These are phyloP conservation scores for Solidago caesia DNA, from an alignment of 129 eudicot species.

Conservation along the genomic window DNA sequence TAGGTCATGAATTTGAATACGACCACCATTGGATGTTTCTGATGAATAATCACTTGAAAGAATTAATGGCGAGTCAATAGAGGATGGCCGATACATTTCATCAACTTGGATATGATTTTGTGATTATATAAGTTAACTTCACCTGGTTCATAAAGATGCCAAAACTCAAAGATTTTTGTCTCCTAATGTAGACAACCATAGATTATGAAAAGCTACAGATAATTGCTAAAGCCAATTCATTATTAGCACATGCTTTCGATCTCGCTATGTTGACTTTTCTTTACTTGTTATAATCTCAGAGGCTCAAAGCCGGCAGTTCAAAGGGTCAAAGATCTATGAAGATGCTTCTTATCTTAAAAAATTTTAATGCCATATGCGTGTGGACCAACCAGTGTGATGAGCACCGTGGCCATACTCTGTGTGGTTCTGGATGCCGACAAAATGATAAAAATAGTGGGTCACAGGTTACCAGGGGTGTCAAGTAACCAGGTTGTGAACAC, in stretches of 20 bases:
- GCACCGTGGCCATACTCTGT: background rate
- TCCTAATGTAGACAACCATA: background rate
- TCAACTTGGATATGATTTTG: background rate
- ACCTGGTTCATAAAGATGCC: background rate
- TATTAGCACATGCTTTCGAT: background rate
- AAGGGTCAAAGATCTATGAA: background rate
- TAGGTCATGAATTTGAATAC: too few species aligned
- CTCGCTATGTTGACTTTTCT: background rate
- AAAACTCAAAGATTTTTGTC: background rate
- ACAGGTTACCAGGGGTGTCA: background rate
- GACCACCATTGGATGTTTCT: too few species aligned
- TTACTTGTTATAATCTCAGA: conserved; percentile 1
- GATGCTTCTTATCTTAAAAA: background rate
- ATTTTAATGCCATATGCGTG: background rate
- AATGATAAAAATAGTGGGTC: background rate
- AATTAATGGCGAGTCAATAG: too few species aligned
- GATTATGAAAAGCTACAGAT: background rate
- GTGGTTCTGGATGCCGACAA: background rate
- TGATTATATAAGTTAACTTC: background rate
- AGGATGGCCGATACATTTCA: too few species aligned
- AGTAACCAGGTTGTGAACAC: background rate
- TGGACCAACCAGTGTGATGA: too few species aligned
- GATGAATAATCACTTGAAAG: too few species aligned
- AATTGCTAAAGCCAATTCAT: background rate
- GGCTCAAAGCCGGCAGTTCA: background rate